Percentiles rank a stretch among this genome's conserved stretches.
These are phyloP conservation scores for Ottelia alismoides DNA, from an alignment of 106 monocot genomes.

Conservation along the genomic window DNA sequence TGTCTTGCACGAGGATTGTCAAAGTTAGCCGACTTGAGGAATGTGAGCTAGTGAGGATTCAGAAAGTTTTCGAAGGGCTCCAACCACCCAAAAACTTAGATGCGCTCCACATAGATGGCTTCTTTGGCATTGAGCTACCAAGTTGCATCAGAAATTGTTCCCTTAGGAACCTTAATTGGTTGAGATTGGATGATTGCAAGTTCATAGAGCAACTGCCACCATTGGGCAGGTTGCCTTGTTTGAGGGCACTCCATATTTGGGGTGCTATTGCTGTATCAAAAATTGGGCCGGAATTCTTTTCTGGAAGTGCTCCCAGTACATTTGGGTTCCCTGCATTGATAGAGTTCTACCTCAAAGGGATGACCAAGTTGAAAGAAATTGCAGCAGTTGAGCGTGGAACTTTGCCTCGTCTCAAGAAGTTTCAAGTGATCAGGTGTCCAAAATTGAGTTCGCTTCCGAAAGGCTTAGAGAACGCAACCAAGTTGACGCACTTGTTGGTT, in stretches of 20 bases:
- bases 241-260: conserved; percentile 12
- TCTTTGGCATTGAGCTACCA: conserved; percentile 12
- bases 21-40: conserved; percentile 1
- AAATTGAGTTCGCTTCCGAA: conserved; percentile 15
- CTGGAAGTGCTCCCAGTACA: too few relatives aligned
- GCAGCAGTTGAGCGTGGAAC: neutral
- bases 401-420: neutral
- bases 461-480: conserved; percentile 2
- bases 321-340: neutral
- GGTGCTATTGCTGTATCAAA: conserved; percentile 7
- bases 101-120: conserved; percentile 16
- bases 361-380: conserved; percentile 8
- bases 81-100: conserved; percentile 11
- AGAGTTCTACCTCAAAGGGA: neutral
- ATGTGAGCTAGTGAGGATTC: conserved; percentile 5
- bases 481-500: neutral
- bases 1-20: neutral
- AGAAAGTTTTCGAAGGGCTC: conserved; percentile 24
- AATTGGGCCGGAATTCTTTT: conserved; percentile 2
- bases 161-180: conserved; percentile 10
- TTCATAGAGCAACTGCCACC: conserved; percentile 17
- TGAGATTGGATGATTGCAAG: conserved; percentile 13
- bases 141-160: conserved; percentile 7
- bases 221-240: conserved; percentile 15
- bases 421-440: conserved; percentile 5